Evolutionary conservation across 2,329 filamentous ascomycete species (phyloP).

Genomic region (Colletotrichum salicis): DNA sequence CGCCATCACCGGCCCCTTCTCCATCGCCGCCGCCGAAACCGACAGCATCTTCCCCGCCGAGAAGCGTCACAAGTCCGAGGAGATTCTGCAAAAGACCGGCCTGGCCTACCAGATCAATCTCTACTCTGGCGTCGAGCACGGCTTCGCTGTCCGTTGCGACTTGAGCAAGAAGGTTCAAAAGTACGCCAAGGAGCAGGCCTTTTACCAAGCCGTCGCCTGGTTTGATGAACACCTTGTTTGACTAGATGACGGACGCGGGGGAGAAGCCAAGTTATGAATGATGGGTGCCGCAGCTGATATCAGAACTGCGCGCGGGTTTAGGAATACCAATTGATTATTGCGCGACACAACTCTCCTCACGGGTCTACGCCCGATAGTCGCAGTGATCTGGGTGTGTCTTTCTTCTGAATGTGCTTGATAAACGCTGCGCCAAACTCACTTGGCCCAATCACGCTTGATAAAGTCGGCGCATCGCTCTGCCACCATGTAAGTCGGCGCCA

Average conservation of each 20-base stretch:
- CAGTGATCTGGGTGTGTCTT: too few species aligned
- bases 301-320: too few species aligned
- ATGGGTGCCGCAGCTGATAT: background rate
- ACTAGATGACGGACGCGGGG: constrained; percentile 24
- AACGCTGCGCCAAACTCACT: background rate
- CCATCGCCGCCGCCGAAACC: constrained; percentile 73
- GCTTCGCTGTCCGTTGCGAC: constrained; percentile 79
- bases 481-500: constrained; percentile 44
- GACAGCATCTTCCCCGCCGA: constrained; percentile 73
- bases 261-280: constrained; percentile 9
- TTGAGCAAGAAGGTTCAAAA: constrained; percentile 64
- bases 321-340: background rate
- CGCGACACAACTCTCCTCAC: background rate
- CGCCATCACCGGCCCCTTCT: constrained; percentile 73
- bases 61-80: constrained; percentile 72
- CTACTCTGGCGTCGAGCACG: constrained; percentile 77
- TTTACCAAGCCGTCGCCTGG: constrained; percentile 81
- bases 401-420: background rate
- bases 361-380: background rate
- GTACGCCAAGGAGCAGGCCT: constrained; percentile 85
- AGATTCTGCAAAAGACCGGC: constrained; percentile 66
- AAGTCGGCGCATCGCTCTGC: constrained; percentile 46
- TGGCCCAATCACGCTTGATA: constrained; percentile 38
- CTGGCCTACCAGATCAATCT: constrained; percentile 81
- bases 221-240: constrained; percentile 70